Base-by-base conservation (phyloP, 2,329 filamentous ascomycete genomes). In the Pseudogymnoascus sp. region DNA sequence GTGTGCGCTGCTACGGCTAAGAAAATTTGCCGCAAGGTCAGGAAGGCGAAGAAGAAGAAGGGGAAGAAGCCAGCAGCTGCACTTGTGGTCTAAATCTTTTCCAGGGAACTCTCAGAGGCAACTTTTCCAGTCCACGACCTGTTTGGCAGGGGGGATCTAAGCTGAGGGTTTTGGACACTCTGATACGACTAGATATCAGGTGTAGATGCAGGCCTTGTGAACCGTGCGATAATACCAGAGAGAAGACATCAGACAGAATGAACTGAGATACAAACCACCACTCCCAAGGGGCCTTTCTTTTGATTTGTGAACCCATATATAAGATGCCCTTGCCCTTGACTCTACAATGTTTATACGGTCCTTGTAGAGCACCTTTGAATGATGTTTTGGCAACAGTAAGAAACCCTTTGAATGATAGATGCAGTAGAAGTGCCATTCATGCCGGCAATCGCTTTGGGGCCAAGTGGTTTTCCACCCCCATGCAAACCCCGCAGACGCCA, bases 251-350 rank as follows among this genome's bases (percentile, higher is more conserved):
- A 34, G 28, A 57, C 51, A 34, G 6, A 34, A 57, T 34, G 51
- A 57, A 57, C 19, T 57, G 28, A 19, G 4, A 34, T 57, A 57
- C 51, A 57, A 57, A 57, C 51, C 51, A 54, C 48, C 48, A 57
- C 25, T 16, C 11, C 6, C 5, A 34, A 34, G 7, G n/a, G 28
- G n/a, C 21, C n/a, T 19, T 34, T 34, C 34, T 11, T 6, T 57
- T 57, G 16, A 28, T 6, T 19, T 34, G 51, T 57, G 51, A 57
- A 57, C n/a, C 16, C 11, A 57, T 34, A 19, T n/a, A 14, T 19
- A 6, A 19, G 28, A 34, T 57, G 48, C 10, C 2, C 10, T 7
- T 57, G 48, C 10, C 2, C 10, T 7, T 7, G 4, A 51, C 23
- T 10, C 25, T 57, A 34, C 10, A 31, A 31, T 16, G 48, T 3